Base-by-base conservation (phyloP, 306 rosid genomes). In the Cicer arietinum region DNA sequence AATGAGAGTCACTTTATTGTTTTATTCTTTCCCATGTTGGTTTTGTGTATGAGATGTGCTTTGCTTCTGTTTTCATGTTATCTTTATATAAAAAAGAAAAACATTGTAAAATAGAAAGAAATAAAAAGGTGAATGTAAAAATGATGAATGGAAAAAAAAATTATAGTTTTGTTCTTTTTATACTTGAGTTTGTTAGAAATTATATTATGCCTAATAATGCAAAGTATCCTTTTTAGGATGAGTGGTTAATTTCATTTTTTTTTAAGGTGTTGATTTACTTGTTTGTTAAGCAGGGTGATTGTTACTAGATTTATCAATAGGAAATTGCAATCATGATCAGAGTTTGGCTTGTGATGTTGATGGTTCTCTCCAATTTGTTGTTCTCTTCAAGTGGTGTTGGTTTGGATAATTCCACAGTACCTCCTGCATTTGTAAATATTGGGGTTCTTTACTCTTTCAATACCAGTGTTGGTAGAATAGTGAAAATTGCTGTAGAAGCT, bases 401-500 rank as follows among this genome's bases (percentile, higher is more conserved):
- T 59, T 46, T 61, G 72, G 83, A 85, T 54, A 63, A 66, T 80
- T 82, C 90, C 44, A 82, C 82, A 14, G 84, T 88, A 66, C 97
- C 96, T 20, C 97, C 97, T 20, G 88, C 78, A 68, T 51, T 7
- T 67, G 89, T 88, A 60, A 76, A 90, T 80, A 71, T 94, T 67
- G 99, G 99, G 63, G 83, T 87, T 44, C 80, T 94, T 22, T 89
- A 85, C 82, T 81, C 95, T 74, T 78, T 76, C 67, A 46, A 66
- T 52, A 82, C 97, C 18, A 80, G 86, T 77, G 81, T 90, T 44
- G 96, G 96, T 53, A 86, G 62, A 84, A 86, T 83, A 76, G 93
- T 88, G 45, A 94, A 83, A 83, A 67, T 89, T 53, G 99, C 99
- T 3, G 75, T 94, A 41, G 80, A 84, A 17, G 82, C 95, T 43